Evolutionary conservation across 1,139 yeast species (phyloP).

Genomic region (Kurtzmaniella natalensis): DNA sequence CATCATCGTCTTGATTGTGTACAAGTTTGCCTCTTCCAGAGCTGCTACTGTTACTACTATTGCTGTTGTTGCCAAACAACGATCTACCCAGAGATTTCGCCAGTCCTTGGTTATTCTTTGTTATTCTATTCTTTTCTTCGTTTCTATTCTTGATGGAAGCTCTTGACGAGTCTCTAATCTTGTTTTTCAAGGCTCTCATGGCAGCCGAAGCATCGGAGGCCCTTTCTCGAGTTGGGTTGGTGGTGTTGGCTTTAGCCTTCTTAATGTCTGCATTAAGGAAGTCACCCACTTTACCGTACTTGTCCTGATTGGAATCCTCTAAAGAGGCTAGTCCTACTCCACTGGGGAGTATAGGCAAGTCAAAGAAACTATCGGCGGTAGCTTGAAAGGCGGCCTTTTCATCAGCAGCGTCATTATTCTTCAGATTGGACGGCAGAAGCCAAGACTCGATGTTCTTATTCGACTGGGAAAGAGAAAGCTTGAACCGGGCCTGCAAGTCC

Average conservation of each 20-base stretch:
- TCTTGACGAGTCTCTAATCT: slow-evolving; percentile 33
- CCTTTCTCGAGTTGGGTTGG: slow-evolving; percentile 12
- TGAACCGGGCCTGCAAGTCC: slow-evolving; percentile 45
- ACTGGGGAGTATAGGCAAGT: slow-evolving; percentile 41
- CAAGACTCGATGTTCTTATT: slow-evolving; percentile 38
- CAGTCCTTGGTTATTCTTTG: slow-evolving; percentile 9
- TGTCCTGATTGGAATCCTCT: slow-evolving; percentile 7
- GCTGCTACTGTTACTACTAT: slow-evolving; percentile 2
- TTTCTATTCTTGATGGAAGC: slow-evolving; percentile 11
- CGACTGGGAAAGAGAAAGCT: slow-evolving; percentile 36
- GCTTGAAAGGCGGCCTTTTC: slow-evolving; percentile 3
- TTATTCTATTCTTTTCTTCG: slow-evolving; percentile 10
- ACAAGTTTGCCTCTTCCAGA: background rate
- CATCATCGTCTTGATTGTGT: background rate
- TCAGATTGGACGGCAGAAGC: slow-evolving; percentile 25
- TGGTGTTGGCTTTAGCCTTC: slow-evolving; percentile 8
- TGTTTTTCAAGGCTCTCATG: slow-evolving; percentile 43
- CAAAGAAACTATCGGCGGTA: slow-evolving; percentile 20
- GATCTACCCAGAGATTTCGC: too few species aligned
- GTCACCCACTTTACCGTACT: slow-evolving; percentile 24
- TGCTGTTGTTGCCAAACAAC: too few species aligned
- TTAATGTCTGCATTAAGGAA: slow-evolving; percentile 17
- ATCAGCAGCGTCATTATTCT: slow-evolving; percentile 2
- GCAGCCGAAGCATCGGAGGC: slow-evolving; percentile 21
- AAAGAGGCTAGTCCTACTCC: slow-evolving; percentile 37